A percentile compares a stretch with the other conserved stretches of the same genome.
phyloP scores from a whole-genome alignment of 768 basidiomycete species.

The Trametes maxima region DNA sequence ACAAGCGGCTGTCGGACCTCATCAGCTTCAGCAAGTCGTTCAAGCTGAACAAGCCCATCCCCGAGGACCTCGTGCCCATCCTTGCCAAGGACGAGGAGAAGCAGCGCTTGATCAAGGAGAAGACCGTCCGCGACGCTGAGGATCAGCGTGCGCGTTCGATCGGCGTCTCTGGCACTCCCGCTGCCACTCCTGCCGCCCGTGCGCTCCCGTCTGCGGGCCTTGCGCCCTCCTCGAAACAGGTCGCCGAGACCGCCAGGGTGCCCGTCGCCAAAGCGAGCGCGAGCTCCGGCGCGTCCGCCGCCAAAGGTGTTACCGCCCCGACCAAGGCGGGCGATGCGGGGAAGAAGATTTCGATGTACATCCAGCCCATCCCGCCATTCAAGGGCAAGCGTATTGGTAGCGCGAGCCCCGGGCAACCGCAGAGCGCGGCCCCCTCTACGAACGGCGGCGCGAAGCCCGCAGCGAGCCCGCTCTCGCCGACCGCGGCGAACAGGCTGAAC shows the following conservation, averaged over 20 bases:
- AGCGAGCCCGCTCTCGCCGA: constrained; percentile 53
- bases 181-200: constrained; percentile 42
- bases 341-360: constrained; percentile 66
- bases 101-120: constrained; percentile 81
- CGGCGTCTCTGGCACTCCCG: constrained; percentile 41
- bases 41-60: constrained; percentile 97
- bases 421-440: constrained; percentile 31
- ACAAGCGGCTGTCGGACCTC: constrained; percentile 90
- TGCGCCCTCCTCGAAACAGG: constrained; percentile 26
- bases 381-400: constrained; percentile 55
- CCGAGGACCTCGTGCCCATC: constrained; percentile 90
- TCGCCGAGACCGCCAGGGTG: constrained; percentile 21
- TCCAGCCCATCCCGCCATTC: constrained; percentile 91
- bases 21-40: constrained; percentile 92
- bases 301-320: constrained; percentile 24
- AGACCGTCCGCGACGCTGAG: constrained; percentile 66
- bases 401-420: constrained; percentile 34
- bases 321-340: constrained; percentile 20
- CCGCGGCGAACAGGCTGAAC: constrained; percentile 68
- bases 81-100: constrained; percentile 93
- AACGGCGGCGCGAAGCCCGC: constrained; percentile 30
- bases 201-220: constrained; percentile 32
- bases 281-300: constrained; percentile 10
- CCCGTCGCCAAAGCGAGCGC: constrained; percentile 19
- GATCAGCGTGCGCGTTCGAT: constrained; percentile 72